Evolutionary conservation across 2,329 filamentous ascomycete genomes (phyloP), one percentile per base, ranked within the genome.

Genomic region (Truncatella angustata): DNA sequence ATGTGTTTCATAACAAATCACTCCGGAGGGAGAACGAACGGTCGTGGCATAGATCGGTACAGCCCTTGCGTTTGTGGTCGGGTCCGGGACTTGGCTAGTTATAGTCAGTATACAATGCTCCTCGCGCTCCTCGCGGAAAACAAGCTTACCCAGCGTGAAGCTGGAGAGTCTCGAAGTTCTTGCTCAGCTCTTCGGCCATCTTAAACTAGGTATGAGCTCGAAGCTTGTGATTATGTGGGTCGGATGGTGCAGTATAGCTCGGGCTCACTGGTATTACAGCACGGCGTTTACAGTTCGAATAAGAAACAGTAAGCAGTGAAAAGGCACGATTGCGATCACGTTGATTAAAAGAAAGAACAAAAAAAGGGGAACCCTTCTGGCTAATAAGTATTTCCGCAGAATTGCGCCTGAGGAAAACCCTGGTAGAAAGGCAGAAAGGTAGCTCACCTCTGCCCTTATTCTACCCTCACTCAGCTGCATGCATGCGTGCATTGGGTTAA

Each of bases 31-130:
- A 12, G 21, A 9, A 65, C 63, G 55, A 34, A 82, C 80, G n/a
- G 87, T 93, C 4, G 92, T 92, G 12, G 93, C 91, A 69, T 97
- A 97, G 68, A 99, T 97, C 50, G 94, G 94, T 7, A 97, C 91
- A 43, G 93, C 94, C 63, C 94, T 85, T 23, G 94, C 81, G 55
- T 95, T 93, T 56, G 93, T 96, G 2, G 85, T 70, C 23, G 88
- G 74, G 68, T 97, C 94, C 21, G 90, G 85, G 63, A 85, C 79
- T 62, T 96, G 90, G 56, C 91, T 95, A 62, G 48, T 26, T 18
- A 6, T 23, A 16, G 36, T 60, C 45, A 59, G 26, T 26, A 12
- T 18, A 35, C 52, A 63, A 16, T 56, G 47, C 51, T 44, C 28
- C 12, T 23, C n/a, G 11, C 16, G 21, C 36, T 14, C 9, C 28